Evolutionary conservation across 768 basidiomycete genomes (phyloP).

Genomic region (Tulasnella calospora): DNA sequence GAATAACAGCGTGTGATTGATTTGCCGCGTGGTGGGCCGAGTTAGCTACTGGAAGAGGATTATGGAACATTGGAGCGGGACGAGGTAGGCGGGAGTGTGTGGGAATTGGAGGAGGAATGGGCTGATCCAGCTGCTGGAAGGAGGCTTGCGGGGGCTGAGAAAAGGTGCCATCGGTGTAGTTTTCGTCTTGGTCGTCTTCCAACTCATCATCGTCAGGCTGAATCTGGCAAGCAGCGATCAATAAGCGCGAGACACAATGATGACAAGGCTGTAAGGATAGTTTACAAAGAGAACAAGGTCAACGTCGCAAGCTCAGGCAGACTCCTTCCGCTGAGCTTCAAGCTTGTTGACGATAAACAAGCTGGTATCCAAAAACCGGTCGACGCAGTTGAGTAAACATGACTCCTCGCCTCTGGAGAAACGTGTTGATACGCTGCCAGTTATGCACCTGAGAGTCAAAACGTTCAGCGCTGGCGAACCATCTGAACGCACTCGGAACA

Average conservation of each 20-base stretch:
- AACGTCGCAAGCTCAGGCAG: background rate
- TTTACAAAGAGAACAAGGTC: background rate
- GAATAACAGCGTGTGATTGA: constrained; percentile 10
- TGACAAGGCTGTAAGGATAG: too few relatives aligned
- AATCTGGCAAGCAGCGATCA: background rate
- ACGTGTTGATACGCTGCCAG: constrained; percentile 66
- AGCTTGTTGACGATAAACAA: constrained; percentile 68
- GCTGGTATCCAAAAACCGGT: constrained; percentile 83
- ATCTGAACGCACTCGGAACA: background rate
- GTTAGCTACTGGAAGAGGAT: constrained; percentile 12
- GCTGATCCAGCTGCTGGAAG: background rate
- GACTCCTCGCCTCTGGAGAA: constrained; percentile 75
- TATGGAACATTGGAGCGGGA: constrained; percentile 1
- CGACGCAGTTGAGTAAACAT: constrained; percentile 86
- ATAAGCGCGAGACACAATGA: background rate
- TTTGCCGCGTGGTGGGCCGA: background rate
- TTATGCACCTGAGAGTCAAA: constrained; percentile 59
- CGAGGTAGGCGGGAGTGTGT: constrained; percentile 15
- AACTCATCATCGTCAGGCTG: background rate
- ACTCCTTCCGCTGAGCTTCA: constrained; percentile 18
- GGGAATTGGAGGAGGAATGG: constrained; percentile 17
- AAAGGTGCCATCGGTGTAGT: constrained; percentile 8
- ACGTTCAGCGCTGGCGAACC: background rate
- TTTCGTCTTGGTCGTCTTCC: background rate
- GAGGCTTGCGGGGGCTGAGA: background rate